phyloP scores from a whole-genome alignment of 495 filamentous ascomycete species.

The Daldinia concentrica region DNA sequence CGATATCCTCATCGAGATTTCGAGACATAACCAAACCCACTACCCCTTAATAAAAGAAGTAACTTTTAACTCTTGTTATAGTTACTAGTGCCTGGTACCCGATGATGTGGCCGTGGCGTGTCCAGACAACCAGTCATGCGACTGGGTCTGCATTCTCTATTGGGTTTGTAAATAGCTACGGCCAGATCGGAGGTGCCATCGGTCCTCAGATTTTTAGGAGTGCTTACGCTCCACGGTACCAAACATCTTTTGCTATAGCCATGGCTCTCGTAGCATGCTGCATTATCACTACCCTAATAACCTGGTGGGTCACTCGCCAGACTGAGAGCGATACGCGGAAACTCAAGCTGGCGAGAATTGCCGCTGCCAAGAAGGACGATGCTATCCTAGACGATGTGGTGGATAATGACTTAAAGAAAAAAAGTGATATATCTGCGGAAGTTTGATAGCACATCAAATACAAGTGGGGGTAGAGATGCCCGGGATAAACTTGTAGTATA shows the following conservation, averaged over 20 bases:
- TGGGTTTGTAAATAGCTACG: slow-evolving; percentile 56
- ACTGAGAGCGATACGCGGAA: slow-evolving; percentile 53
- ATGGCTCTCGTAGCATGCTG: slow-evolving; percentile 47
- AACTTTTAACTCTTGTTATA: neutral
- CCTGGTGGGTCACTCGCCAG: slow-evolving; percentile 49
- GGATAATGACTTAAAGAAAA: slow-evolving; percentile 48
- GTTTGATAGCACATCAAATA: slow-evolving; percentile 1
- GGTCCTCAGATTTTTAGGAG: slow-evolving; percentile 50
- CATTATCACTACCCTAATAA: slow-evolving; percentile 43
- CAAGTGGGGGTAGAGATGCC: neutral
- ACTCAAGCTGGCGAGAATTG: slow-evolving; percentile 53
- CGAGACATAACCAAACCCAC: neutral
- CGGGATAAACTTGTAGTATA: neutral
- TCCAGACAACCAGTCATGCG: slow-evolving; percentile 54
- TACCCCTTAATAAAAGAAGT: neutral
- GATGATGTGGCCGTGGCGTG: slow-evolving; percentile 58
- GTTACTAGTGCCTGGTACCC: slow-evolving; percentile 53
- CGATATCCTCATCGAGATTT: neutral
- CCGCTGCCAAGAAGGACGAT: slow-evolving; percentile 52
- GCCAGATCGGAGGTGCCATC: slow-evolving; percentile 51
- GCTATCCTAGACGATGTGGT: slow-evolving; percentile 57
- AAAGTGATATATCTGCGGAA: slow-evolving; percentile 6
- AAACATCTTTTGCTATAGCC: slow-evolving; percentile 45
- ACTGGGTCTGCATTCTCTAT: slow-evolving; percentile 58
- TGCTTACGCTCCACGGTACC: slow-evolving; percentile 48